Percentiles rank a stretch among this genome's conserved stretches.
Evolutionary conservation across 2,329 filamentous ascomycete species (phyloP).

Genomic region (Coniochaeta ligniaria): DNA sequence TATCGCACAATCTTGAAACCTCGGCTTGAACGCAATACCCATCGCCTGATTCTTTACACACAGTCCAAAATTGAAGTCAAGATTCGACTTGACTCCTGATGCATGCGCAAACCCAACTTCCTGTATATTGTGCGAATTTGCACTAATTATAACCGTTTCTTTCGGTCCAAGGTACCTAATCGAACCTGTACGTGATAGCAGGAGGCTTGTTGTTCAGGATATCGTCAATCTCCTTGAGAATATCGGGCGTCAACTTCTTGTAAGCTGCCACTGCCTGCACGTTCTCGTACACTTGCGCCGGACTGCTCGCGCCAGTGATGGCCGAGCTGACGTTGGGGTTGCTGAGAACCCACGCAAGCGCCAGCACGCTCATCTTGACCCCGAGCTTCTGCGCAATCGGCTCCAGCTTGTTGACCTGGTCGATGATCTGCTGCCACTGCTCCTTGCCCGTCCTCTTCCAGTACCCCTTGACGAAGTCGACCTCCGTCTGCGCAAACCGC

Average conservation of each 20-base stretch:
- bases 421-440: constrained; percentile 43
- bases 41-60: too few relatives aligned
- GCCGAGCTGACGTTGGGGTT: constrained; percentile 56
- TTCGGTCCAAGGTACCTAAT: constrained; percentile 19
- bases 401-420: constrained; percentile 51
- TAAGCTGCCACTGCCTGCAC: constrained; percentile 43
- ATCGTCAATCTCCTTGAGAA: constrained; percentile 52
- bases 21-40: too few relatives aligned
- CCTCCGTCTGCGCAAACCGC: constrained; percentile 47
- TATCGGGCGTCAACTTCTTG: constrained; percentile 50
- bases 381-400: constrained; percentile 59
- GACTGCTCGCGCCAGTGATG: constrained; percentile 53
- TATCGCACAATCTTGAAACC: too few relatives aligned
- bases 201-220: constrained; percentile 53
- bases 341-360: constrained; percentile 55
- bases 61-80: too few relatives aligned
- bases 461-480: constrained; percentile 48
- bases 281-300: constrained; percentile 55
- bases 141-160: background rate
- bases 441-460: constrained; percentile 45
- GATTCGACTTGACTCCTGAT: too few relatives aligned
- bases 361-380: constrained; percentile 47
- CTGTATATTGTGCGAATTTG: too few relatives aligned
- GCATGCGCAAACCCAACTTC: too few relatives aligned
- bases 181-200: constrained; percentile 19